Evolutionary conservation across 768 basidiomycete genomes (phyloP), one percentile per base, ranked within the genome.

Genomic region (Lactarius quietus): DNA sequence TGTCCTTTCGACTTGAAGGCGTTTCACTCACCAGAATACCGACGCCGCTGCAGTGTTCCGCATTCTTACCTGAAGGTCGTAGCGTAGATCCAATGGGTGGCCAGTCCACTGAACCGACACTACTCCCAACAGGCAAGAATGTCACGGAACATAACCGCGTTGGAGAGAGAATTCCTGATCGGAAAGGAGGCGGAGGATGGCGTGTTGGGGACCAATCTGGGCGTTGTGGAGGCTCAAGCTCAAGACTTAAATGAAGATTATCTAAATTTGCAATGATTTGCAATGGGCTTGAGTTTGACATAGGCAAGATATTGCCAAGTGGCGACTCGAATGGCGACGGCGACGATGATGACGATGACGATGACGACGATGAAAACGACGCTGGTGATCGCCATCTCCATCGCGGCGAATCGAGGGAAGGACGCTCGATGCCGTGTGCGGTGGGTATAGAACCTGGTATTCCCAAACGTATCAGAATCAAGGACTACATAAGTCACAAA

Each of bases 21-120:
- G 39, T n/a, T 18, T 36, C 23, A 23, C 62, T 41, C 29, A 63
- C 33, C 33, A 33, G 33, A 33, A 33, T 45, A 36, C 45, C n/a
- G 15, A 38, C 29, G 17, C 14, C 23, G 20, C 36, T n/a, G 6
- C 36, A 39, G 8, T 59, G 23, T 33, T n/a, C 36, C 14, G 23
- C 41, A 55, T 29, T 38, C 53, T 8, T 41, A 23, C 51, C 41
- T 45, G 33, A 23, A 8, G 41, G 29, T 12, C n/a, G 20, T 56
- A 36, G 41, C 33, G 35, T 31, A 23, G 41, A 55, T 56, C 33
- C 64, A 55, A 45, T 60, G 59, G 64, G 64, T 65, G 58, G 64
- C 64, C 64, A 65, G 64, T 48, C 64, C 61, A 56, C 26, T 62
- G 61, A 48, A 43, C 3, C 39, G 1, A 55, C 31, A n/a, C 41